Percentiles rank a stretch among this genome's conserved stretches.
phyloP scores from a whole-genome alignment of 1,284 basidiomycete genomes.

The Apiotrichum porosum region DNA sequence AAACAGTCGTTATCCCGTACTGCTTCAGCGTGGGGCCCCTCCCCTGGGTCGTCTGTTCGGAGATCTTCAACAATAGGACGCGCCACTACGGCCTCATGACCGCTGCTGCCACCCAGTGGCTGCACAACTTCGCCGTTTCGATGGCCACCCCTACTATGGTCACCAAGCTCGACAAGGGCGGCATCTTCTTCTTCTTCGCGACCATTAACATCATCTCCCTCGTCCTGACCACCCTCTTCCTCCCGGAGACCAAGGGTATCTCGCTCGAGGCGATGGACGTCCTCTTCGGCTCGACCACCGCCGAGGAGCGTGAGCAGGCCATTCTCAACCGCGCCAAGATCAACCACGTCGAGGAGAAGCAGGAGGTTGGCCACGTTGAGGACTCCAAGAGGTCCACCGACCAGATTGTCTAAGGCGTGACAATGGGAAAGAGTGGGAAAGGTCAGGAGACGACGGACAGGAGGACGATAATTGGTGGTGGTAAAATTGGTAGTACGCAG shows the following conservation, averaged over 20 bases:
- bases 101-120: slow-evolving; percentile 66
- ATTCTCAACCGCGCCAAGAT: slow-evolving; percentile 45
- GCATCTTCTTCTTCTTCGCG: slow-evolving; percentile 48
- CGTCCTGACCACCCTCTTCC: slow-evolving; percentile 48
- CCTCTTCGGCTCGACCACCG: slow-evolving; percentile 64
- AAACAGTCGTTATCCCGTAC: slow-evolving; percentile 49
- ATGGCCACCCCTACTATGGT: slow-evolving; percentile 66
- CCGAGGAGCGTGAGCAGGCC: slow-evolving; percentile 57
- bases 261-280: slow-evolving; percentile 63
- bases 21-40: slow-evolving; percentile 46
- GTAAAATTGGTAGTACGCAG: too few species aligned
- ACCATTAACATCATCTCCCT: slow-evolving; percentile 40
- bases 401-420: too few species aligned
- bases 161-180: slow-evolving; percentile 44
- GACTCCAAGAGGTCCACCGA: neutral
- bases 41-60: slow-evolving; percentile 51
- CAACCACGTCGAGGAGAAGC: slow-evolving; percentile 21
- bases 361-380: neutral
- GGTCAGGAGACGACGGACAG: too few species aligned
- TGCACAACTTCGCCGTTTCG: slow-evolving; percentile 73
- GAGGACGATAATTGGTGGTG: too few species aligned
- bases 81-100: slow-evolving; percentile 69
- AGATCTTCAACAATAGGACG: slow-evolving; percentile 77
- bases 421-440: too few species aligned
- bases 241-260: slow-evolving; percentile 68